Base-by-base conservation (phyloP, 164 flowering plant species). In the Chimonanthus praecox region DNA sequence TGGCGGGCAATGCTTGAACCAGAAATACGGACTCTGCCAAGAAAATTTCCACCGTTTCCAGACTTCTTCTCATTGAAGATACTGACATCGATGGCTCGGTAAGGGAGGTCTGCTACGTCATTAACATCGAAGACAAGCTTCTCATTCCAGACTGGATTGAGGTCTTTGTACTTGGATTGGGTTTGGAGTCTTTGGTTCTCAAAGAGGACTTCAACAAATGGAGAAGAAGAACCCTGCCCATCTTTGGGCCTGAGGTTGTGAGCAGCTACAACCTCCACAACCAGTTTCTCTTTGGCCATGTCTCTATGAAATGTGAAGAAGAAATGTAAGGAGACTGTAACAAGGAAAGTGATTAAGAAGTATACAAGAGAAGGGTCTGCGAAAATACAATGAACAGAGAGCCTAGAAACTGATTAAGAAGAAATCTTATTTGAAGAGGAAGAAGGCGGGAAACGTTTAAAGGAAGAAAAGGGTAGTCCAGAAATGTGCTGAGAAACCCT, bases 91-190 rank as follows among this genome's bases (percentile, higher is more conserved):
- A 94, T 82, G 6, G 78, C 65, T 33, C 87, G 87, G 76, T 87
- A 83, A 6, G 88, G 71, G 2, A 92, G 78, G 78, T 86, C 85
- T 65, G 79, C 73, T 1, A 87, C 83, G 79, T 87, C 86, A 62
- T 84, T 80, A 49, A 89, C 79, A 78, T 85, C 81, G 83, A 94
- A 79, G 79, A 83, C 82, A 84, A 91, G 82, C 70, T 81, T 88
- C 64, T 94, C 95, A 68, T 91, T 90, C 97, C 97, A 94, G 58
- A 87, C 83, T 8, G 97, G 98, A 77, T 87, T 87, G 50, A 85
- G 89, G 76, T 94, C 94, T 68, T 89, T 89, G 54, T 87, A 85
- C 67, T 89, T 90, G 47, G 77, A 82, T 54, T 85, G 83, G 33
- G 97, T 92, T 10, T 90, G 82, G 50, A 83, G 81, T 47, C 75